These are phyloP conservation scores for Podaxis carcinomalis DNA, from an alignment of 768 basidiomycete genomes.

Conservation along the genomic window DNA sequence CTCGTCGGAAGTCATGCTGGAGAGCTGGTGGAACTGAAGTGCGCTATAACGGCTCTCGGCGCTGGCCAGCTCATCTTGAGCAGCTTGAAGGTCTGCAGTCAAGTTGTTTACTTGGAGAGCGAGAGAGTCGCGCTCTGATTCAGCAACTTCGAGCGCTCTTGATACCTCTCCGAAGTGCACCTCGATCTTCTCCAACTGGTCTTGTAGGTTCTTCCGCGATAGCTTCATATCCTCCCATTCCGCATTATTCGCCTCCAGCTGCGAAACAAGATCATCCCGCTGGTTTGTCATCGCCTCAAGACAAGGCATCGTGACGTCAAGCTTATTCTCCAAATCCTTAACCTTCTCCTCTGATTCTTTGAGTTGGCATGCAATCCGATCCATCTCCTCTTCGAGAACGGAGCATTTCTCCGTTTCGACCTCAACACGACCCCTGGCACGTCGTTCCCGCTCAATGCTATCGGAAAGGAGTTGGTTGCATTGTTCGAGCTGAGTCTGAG, in stretches of 20 bases:
- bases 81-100: slow-evolving; percentile 49
- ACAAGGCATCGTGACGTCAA: slow-evolving; percentile 27
- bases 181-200: slow-evolving; percentile 27
- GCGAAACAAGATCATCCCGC: slow-evolving; percentile 31
- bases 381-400: slow-evolving; percentile 10
- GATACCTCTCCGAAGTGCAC: slow-evolving; percentile 31
- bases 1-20: slow-evolving; percentile 54
- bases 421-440: not conserved
- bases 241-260: slow-evolving; percentile 28
- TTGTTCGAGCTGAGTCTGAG: not conserved
- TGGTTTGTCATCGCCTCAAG: slow-evolving; percentile 34
- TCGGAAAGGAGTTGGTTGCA: not conserved
- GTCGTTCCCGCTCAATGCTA: slow-evolving; percentile 1
- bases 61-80: slow-evolving; percentile 48
- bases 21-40: slow-evolving; percentile 65
- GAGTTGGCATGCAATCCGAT: slow-evolving; percentile 16
- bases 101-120: slow-evolving; percentile 61
- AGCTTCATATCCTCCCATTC: slow-evolving; percentile 18
- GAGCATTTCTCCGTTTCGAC: not conserved
- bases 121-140: slow-evolving; percentile 65
- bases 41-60: slow-evolving; percentile 58
- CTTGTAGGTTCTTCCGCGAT: slow-evolving; percentile 7
- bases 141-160: slow-evolving; percentile 45
- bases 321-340: slow-evolving; percentile 26
- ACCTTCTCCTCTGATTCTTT: slow-evolving; percentile 20